A percentile compares a stretch with the other conserved stretches of the same genome.
Evolutionary conservation across 805 yeast species (phyloP).

Genomic region (Komagataella phaffii): DNA sequence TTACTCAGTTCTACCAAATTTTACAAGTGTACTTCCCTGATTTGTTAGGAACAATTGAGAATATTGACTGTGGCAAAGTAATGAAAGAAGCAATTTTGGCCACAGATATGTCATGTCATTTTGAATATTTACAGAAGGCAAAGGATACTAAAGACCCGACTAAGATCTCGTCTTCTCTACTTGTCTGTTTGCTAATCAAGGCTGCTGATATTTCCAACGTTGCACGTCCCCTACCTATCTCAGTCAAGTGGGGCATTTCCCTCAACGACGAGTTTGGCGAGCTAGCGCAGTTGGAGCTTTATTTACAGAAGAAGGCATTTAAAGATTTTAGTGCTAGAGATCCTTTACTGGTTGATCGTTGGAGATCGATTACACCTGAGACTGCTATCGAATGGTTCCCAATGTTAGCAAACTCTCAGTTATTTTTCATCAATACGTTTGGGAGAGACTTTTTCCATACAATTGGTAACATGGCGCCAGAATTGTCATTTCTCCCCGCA

Average conservation of each 20-base stretch:
- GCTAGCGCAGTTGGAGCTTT: slow-evolving; percentile 37
- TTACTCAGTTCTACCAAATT: slow-evolving; percentile 42
- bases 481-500: slow-evolving; percentile 39
- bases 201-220: slow-evolving; percentile 96
- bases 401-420: slow-evolving; percentile 53
- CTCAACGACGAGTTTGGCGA: slow-evolving; percentile 68
- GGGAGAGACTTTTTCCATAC: slow-evolving; percentile 66
- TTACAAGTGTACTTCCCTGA: slow-evolving; percentile 40
- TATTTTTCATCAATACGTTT: slow-evolving; percentile 72
- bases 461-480: slow-evolving; percentile 48
- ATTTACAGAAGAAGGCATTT: slow-evolving; percentile 4
- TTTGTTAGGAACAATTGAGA: slow-evolving; percentile 6
- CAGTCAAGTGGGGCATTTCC: slow-evolving; percentile 80
- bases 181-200: slow-evolving; percentile 65
- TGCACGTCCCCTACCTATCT: slow-evolving; percentile 61
- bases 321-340: neutral
- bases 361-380: slow-evolving; percentile 18
- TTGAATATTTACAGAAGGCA: slow-evolving; percentile 41
- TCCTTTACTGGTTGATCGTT: slow-evolving; percentile 1
- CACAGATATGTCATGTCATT: slow-evolving; percentile 91
- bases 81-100: slow-evolving; percentile 35
- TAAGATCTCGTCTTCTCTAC: slow-evolving; percentile 15
- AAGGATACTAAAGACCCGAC: slow-evolving; percentile 12
- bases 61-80: neutral
- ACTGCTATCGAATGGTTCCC: slow-evolving; percentile 34